phyloP scores from a whole-genome alignment of 2,329 filamentous ascomycete species.

The Talaromyces sp. region DNA sequence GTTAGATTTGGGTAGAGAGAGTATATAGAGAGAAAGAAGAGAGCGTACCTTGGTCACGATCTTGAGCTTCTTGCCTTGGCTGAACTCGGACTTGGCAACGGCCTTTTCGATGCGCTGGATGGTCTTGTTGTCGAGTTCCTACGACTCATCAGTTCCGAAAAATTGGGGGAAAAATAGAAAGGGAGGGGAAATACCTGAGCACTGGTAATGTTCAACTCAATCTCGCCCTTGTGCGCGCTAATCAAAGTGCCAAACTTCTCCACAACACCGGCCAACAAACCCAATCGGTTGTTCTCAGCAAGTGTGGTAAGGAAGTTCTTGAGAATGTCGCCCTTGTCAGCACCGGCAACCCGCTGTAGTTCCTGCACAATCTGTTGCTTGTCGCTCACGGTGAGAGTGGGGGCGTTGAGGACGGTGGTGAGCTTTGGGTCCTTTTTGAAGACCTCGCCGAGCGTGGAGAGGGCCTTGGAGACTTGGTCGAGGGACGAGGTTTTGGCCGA shows the following conservation, averaged over 20 bases:
- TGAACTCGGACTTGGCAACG: constrained; percentile 83
- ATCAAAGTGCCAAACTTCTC: constrained; percentile 86
- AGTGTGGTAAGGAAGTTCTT: constrained; percentile 91
- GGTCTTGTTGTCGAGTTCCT: constrained; percentile 84
- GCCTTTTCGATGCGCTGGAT: constrained; percentile 81
- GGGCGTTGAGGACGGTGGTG: constrained; percentile 66
- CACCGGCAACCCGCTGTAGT: constrained; percentile 76
- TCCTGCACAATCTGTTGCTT: constrained; percentile 83
- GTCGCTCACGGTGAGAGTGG: constrained; percentile 72
- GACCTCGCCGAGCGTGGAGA: constrained; percentile 65
- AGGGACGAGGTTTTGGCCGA: constrained; percentile 82
- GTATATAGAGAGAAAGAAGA: not conserved
- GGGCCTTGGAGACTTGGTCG: constrained; percentile 77
- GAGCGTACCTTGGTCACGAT: constrained; percentile 74
- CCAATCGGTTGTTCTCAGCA: constrained; percentile 93
- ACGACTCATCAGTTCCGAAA: constrained; percentile 5
- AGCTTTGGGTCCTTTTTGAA: constrained; percentile 84
- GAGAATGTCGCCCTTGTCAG: constrained; percentile 71
- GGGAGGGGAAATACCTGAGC: constrained; percentile 64
- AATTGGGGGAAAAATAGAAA: not conserved
- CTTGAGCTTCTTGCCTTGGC: constrained; percentile 96
- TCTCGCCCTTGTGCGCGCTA: constrained; percentile 83
- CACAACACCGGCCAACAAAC: constrained; percentile 73
- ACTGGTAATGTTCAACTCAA: constrained; percentile 87
- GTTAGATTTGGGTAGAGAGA: constrained; percentile 5